These are phyloP conservation scores for Tylopilus cervinicoccineus DNA, from an alignment of 768 basidiomycete genomes.

Conservation along the genomic window DNA sequence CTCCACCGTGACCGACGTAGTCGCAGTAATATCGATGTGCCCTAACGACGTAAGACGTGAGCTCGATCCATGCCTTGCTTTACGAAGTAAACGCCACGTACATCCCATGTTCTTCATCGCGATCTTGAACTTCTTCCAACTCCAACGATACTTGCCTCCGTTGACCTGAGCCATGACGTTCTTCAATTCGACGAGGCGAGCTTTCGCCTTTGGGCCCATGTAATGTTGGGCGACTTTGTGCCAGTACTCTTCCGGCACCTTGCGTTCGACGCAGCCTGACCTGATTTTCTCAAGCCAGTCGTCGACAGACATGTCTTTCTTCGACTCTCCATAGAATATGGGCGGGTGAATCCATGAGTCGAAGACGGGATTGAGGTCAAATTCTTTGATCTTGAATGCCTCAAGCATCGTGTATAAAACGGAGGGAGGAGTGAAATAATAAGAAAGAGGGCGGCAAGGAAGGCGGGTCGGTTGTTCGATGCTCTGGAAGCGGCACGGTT, in stretches of 20 bases:
- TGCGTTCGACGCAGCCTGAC: conserved; percentile 63
- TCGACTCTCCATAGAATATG: conserved; percentile 60
- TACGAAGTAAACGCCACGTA: conserved; percentile 36
- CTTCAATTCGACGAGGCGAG: conserved; percentile 64
- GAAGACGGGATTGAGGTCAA: conserved; percentile 66
- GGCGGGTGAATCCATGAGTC: conserved; percentile 66
- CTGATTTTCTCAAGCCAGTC: conserved; percentile 73
- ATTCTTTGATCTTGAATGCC: conserved; percentile 77
- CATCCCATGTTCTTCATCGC: conserved; percentile 82
- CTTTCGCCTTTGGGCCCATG: conserved; percentile 67
- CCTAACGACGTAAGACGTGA: conserved; percentile 41
- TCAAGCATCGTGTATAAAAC: conserved; percentile 45
- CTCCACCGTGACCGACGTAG: conserved; percentile 59
- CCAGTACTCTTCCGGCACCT: conserved; percentile 79
- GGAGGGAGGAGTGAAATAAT: not conserved
- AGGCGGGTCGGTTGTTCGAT: conserved; percentile 16
- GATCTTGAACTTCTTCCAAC: conserved; percentile 77
- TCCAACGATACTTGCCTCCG: conserved; percentile 76
- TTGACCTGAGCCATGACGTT: conserved; percentile 69
- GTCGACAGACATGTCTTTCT: conserved; percentile 66
- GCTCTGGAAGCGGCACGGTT: conserved; percentile 14
- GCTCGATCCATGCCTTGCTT: not conserved
- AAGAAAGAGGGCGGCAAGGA: conserved; percentile 6
- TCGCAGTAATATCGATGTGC: conserved; percentile 59
- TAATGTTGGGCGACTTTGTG: conserved; percentile 77